Conservation (phyloP, 352 stramenopile genomes). For the Paralagenidium karlingii region DNA sequence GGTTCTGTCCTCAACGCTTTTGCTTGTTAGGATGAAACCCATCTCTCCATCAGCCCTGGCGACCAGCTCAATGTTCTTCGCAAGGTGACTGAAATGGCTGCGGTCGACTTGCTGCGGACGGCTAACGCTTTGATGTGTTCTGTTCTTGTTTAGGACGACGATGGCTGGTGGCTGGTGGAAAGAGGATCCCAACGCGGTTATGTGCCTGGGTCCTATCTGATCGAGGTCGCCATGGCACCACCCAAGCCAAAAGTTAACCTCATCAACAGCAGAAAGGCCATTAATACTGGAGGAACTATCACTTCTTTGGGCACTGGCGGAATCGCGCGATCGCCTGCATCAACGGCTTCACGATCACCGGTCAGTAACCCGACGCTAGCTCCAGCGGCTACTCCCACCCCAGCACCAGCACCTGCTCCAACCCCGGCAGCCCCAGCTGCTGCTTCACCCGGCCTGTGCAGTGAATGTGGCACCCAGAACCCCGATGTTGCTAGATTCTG, state of each 20-base stretch:
- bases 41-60: slow-evolving; percentile 70
- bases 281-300: no score
- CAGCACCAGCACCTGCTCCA: neutral
- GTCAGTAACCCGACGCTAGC: neutral
- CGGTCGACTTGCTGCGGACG: neutral
- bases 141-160: slow-evolving; percentile 30
- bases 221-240: slow-evolving; percentile 28
- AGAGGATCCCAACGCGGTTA: slow-evolving; percentile 55
- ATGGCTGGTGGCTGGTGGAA: slow-evolving; percentile 78
- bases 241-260: no score
- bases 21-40: slow-evolving; percentile 45
- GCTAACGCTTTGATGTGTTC: neutral
- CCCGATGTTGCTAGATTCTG: slow-evolving; percentile 64
- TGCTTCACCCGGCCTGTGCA: slow-evolving; percentile 40
- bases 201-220: slow-evolving; percentile 71
- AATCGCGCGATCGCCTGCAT: neutral
- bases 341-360: neutral
- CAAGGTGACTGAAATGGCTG: no score
- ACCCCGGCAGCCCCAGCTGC: slow-evolving; percentile 10
- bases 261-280: no score
- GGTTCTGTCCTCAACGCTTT: neutral
- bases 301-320: no score
- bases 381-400: neutral
- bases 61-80: slow-evolving; percentile 68
- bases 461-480: slow-evolving; percentile 59